phyloP scores from a whole-genome alignment of 345 rosid species.

The Mallotus nudiflorus region DNA sequence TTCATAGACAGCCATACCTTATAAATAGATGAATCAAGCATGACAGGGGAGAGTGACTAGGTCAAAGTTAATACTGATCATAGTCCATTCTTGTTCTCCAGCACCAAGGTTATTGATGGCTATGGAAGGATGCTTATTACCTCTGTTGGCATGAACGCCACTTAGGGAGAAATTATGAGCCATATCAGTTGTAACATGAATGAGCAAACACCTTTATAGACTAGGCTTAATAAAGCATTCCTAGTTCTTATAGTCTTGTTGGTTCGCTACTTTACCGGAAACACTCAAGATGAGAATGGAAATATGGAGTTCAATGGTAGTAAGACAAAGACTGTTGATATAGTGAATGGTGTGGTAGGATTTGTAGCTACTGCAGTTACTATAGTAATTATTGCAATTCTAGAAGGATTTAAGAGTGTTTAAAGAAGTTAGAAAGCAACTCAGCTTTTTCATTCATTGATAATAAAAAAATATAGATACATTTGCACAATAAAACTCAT shows the following conservation, averaged over 20 bases:
- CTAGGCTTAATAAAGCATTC: slow-evolving; percentile 60
- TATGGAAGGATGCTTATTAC: slow-evolving; percentile 59
- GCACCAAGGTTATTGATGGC: slow-evolving; percentile 29
- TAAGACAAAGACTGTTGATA: slow-evolving; percentile 45
- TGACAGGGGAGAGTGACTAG: slow-evolving; percentile 24
- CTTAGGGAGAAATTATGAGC: slow-evolving; percentile 81
- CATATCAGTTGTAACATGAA: slow-evolving; percentile 37
- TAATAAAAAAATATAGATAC: too few relatives aligned
- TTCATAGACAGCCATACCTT: slow-evolving; percentile 21
- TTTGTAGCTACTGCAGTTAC: slow-evolving; percentile 76
- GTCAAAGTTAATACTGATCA: slow-evolving; percentile 10
- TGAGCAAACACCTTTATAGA: slow-evolving; percentile 69
- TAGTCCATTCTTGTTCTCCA: slow-evolving; percentile 21
- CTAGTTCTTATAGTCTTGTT: slow-evolving; percentile 60
- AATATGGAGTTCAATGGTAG: slow-evolving; percentile 44
- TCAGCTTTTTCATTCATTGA: too few relatives aligned
- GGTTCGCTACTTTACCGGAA: slow-evolving; percentile 71
- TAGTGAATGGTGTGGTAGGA: slow-evolving; percentile 51
- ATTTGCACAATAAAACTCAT: too few relatives aligned
- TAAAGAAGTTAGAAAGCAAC: too few relatives aligned
- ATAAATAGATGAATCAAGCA: slow-evolving; percentile 25
- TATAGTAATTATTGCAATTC: slow-evolving; percentile 82
- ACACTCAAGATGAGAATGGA: slow-evolving; percentile 53
- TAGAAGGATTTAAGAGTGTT: slow-evolving; percentile 82
- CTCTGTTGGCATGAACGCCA: slow-evolving; percentile 69